Conservation (phyloP, 2,329 filamentous ascomycete genomes). For the Exutisphaerella laricina region DNA sequence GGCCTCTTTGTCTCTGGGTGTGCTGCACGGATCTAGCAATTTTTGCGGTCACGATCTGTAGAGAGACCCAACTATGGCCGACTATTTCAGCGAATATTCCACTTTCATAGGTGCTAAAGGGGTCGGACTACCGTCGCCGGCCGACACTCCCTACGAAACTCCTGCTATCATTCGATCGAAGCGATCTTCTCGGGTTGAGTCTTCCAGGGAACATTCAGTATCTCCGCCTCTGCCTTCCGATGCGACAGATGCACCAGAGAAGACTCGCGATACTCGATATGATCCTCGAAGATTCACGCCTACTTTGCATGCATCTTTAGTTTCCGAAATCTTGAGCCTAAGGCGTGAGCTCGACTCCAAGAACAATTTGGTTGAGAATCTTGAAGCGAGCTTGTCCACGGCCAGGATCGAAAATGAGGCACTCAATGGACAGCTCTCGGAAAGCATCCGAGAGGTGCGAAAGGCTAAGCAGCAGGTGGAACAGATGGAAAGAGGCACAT, state of each 20-base stretch:
- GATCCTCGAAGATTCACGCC: slow-evolving; percentile 93
- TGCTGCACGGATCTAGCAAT: slow-evolving; percentile 3
- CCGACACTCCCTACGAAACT: slow-evolving; percentile 66
- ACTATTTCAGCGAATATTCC: slow-evolving; percentile 46
- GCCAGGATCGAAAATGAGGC: slow-evolving; percentile 69
- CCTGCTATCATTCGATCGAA: slow-evolving; percentile 51
- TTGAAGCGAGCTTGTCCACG: slow-evolving; percentile 69
- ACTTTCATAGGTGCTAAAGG: slow-evolving; percentile 47
- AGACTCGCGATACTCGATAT: slow-evolving; percentile 45
- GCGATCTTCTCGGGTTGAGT: slow-evolving; percentile 53
- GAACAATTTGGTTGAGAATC: slow-evolving; percentile 73
- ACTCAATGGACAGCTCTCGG: slow-evolving; percentile 57
- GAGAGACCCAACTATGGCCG: slow-evolving; percentile 26
- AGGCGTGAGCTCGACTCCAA: slow-evolving; percentile 89
- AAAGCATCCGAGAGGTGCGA: slow-evolving; percentile 67
- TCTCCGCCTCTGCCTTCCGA: slow-evolving; percentile 51
- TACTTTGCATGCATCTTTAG: slow-evolving; percentile 86
- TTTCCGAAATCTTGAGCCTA: slow-evolving; percentile 85
- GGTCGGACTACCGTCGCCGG: slow-evolving; percentile 57
- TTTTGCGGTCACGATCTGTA: background rate
- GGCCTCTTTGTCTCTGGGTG: slow-evolving; percentile 29
- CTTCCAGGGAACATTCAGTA: slow-evolving; percentile 62
- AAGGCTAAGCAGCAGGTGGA: slow-evolving; percentile 80
- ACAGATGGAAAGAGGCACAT: slow-evolving; percentile 79
- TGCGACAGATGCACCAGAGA: slow-evolving; percentile 33